These are phyloP conservation scores for Aspergillus calidoustus DNA, from an alignment of 2,329 filamentous ascomycete genomes.

Conservation along the genomic window DNA sequence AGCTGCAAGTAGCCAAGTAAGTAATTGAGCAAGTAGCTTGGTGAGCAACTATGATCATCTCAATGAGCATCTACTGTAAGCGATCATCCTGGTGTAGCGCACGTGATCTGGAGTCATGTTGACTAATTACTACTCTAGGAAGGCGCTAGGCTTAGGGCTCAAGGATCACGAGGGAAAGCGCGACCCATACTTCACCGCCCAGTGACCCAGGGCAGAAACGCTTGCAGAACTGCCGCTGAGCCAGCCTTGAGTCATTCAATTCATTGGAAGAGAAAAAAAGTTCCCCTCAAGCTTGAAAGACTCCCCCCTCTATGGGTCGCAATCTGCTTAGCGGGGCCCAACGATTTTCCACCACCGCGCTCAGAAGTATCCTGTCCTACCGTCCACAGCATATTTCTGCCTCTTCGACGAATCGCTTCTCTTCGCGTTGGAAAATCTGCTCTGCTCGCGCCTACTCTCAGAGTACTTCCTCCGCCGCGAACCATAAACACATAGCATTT, in stretches of 20 bases:
- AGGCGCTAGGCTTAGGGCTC: constrained; percentile 22
- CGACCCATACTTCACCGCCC: constrained; percentile 31
- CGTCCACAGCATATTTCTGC: constrained; percentile 20
- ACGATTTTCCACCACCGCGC: constrained; percentile 40
- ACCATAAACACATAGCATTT: constrained; percentile 24
- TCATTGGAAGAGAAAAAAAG: constrained; percentile 33
- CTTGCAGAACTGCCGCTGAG: constrained; percentile 20
- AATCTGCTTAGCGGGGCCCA: constrained; percentile 45
- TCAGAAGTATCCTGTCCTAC: constrained; percentile 25
- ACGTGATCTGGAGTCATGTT: too few species aligned
- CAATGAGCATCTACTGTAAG: too few species aligned
- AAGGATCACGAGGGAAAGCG: not conserved
- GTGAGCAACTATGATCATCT: too few species aligned
- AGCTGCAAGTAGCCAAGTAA: too few species aligned
- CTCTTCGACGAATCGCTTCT: constrained; percentile 26
- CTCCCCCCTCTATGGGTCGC: constrained; percentile 42
- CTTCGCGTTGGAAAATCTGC: constrained; percentile 14
- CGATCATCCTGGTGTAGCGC: too few species aligned
- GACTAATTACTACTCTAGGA: not conserved
- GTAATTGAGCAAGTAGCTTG: too few species aligned
- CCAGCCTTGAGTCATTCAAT: constrained; percentile 31
- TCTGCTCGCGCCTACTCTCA: constrained; percentile 15
- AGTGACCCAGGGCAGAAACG: constrained; percentile 7
- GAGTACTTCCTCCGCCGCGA: constrained; percentile 3
- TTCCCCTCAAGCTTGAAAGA: constrained; percentile 27